Base-by-base conservation (phyloP, 1,284 basidiomycete species). In the Coniferiporia weirii region DNA sequence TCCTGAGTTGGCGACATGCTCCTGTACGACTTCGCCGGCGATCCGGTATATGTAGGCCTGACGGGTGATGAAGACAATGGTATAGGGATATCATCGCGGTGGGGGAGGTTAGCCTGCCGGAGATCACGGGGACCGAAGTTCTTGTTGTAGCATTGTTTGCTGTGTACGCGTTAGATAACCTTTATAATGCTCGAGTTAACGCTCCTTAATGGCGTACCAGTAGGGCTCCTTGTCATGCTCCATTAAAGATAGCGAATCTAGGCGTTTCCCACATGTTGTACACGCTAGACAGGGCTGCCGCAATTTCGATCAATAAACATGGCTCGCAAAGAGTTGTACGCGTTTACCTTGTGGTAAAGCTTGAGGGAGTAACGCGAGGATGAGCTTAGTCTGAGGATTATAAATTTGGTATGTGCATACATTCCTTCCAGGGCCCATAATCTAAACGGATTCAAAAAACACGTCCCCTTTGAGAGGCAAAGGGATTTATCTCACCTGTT, bases 341-440 rank as follows among this genome's bases (percentile, higher is more conserved):
- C 55, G 48, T 71, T 32, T 63, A 83, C 87, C 77, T 88, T 91
- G 71, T 91, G 89, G 67, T 91, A 91, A 35, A 89, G 75, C 88
- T 91, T 46, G 44, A 46, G 27, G 27, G 2, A 27, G 5, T 27
- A 27, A 5, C 27, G 5, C 5, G 27, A 5, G 34, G 49, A 40
- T 17, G 46, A 35, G 35, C 6, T 50, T 6, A 51, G 35, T 38
- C 27, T 27, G 27, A 61, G 58, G 34, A 44, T 55, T 52, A 48
- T 36, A 34, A 50, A 43, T 36, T 32, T 34, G 13, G 17, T 47
- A 56, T 19, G 22, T 40, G 65, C 78, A 65, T 69, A 89, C 89
- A 82, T 86, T 91, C 69, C 89, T 80, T 48, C 87, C 89, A 59
- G 87, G 87, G 44, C 89, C 89, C 79, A 91, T 85, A 57, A 82